These are phyloP conservation scores for Dittrichia graveolens DNA, from an alignment of 129 eudicot genomes.

Conservation along the genomic window DNA sequence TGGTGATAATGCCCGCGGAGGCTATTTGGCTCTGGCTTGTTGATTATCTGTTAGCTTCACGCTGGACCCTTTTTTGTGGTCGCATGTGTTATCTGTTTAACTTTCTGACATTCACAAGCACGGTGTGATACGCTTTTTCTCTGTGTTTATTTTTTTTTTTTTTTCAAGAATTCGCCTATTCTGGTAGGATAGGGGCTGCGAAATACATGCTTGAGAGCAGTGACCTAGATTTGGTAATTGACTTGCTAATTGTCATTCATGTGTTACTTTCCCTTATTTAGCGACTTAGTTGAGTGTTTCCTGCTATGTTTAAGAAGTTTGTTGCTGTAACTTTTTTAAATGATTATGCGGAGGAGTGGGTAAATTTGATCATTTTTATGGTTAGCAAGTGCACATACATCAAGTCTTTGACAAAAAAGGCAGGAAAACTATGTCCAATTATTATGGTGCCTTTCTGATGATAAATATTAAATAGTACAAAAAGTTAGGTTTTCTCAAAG, in stretches of 20 bases:
- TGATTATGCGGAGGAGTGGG: not conserved
- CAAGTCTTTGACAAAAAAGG: not conserved
- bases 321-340: not conserved
- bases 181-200: not conserved
- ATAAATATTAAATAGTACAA: conserved; percentile 4
- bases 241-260: not conserved
- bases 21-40: not conserved
- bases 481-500: conserved; percentile 3
- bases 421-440: not conserved
- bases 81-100: not conserved
- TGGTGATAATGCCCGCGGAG: not conserved
- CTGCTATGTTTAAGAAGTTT: not conserved
- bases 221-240: not conserved
- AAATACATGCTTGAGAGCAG: not conserved
- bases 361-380: not conserved
- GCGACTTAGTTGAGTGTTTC: not conserved
- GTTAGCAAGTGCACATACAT: not conserved
- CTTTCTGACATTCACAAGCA: conserved; percentile 16
- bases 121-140: conserved; percentile 8
- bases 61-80: not conserved
- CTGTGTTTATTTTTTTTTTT: too few relatives aligned
- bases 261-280: not conserved
- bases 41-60: not conserved
- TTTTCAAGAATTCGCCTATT: too few relatives aligned
- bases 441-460: conserved; percentile 1